phyloP scores from a whole-genome alignment of 169 alveolate species.

The Eimeria brunetti region DNA sequence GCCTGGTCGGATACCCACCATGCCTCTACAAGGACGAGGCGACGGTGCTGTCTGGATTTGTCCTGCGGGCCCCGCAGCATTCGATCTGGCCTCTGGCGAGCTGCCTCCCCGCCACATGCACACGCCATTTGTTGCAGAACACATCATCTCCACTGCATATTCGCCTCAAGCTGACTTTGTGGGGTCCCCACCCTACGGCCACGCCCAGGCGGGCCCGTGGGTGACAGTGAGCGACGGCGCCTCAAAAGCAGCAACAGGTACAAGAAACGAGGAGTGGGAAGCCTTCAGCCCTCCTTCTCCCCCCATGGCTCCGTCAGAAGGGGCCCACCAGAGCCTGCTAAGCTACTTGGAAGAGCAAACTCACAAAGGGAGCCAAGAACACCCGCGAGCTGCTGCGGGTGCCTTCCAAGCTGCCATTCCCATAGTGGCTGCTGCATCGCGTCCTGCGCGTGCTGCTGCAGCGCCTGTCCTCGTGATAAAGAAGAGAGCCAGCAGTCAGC shows the following conservation, averaged over 20 bases:
- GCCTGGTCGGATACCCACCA: background rate
- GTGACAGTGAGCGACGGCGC: background rate
- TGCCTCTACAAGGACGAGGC: background rate
- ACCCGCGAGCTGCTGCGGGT: background rate
- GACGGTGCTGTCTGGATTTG: background rate
- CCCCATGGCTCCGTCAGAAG: background rate
- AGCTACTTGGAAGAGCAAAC: background rate
- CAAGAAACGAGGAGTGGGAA: background rate
- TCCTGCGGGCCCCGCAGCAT: background rate
- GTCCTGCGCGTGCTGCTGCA: background rate
- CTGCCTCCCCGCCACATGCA: background rate
- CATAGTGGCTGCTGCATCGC: background rate
- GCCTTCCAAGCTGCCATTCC: background rate
- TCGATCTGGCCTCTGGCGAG: background rate
- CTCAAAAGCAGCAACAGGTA: background rate
- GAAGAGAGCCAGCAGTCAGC: slow-evolving; percentile 26
- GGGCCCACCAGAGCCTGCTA: background rate
- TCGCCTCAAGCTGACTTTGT: background rate
- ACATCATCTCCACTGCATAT: background rate
- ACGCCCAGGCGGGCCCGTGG: background rate
- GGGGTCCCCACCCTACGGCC: background rate
- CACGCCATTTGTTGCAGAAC: background rate
- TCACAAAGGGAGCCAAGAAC: background rate
- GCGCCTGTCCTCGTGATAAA: background rate
- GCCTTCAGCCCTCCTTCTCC: background rate